phyloP scores from a whole-genome alignment of 2,329 filamentous ascomycete species.

The Amylocarpus encephaloides region DNA sequence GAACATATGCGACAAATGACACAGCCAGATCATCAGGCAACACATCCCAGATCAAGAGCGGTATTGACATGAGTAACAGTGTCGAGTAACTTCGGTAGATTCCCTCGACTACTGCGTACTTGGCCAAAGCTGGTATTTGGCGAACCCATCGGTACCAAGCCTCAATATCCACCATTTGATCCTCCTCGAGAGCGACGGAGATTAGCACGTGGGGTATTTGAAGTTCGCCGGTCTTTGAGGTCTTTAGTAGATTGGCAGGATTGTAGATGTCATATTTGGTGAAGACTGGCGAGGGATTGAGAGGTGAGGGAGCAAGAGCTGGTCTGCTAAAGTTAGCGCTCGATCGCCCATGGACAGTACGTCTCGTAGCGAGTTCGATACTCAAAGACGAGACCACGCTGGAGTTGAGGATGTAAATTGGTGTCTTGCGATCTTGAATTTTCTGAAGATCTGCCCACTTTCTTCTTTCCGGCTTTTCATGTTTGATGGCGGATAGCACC shows the following conservation, averaged over 20 bases:
- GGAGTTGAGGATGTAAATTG: constrained; percentile 9
- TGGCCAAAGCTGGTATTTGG: constrained; percentile 50
- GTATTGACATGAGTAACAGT: constrained; percentile 50
- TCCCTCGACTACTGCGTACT: constrained; percentile 54
- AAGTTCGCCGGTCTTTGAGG: constrained; percentile 1
- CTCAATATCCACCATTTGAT: constrained; percentile 50
- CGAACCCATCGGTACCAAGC: constrained; percentile 54
- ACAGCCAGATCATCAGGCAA: constrained; percentile 51
- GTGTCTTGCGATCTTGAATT: constrained; percentile 6
- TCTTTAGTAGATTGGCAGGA: constrained; percentile 5
- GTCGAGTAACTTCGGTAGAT: constrained; percentile 57
- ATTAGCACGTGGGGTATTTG: constrained; percentile 53
- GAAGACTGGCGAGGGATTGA: constrained; percentile 4
- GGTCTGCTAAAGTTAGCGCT: constrained; percentile 6
- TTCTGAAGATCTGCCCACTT: constrained; percentile 5
- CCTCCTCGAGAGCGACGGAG: constrained; percentile 51
- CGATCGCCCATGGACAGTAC: background rate
- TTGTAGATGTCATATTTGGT: constrained; percentile 10
- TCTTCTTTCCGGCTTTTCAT: constrained; percentile 5
- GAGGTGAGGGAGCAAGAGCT: background rate
- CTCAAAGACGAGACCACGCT: constrained; percentile 1
- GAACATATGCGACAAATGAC: constrained; percentile 52
- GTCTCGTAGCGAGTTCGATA: constrained; percentile 8
- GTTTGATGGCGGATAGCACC: constrained; percentile 10
- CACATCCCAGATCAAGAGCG: constrained; percentile 54